Evolutionary conservation across 331 rosid genomes (phyloP), one percentile per base, ranked within the genome.

Genomic region (Quercus tomentella): DNA sequence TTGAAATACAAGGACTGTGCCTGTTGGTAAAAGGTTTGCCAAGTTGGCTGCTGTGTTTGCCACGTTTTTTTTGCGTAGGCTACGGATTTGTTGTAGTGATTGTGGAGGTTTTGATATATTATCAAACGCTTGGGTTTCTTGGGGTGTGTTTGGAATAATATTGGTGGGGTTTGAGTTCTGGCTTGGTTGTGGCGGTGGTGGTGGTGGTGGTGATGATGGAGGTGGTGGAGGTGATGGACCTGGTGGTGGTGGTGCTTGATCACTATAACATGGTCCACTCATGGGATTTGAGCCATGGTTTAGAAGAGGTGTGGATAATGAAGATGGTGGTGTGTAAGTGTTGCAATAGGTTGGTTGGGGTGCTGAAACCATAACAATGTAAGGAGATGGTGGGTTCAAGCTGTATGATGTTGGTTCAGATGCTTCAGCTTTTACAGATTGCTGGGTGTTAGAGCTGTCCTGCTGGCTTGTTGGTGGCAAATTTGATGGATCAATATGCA

Each of bases 21-120:
- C 79, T 4, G 79, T 75, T 5, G 79, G 79, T 23, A 75, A 43
- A 60, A 75, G 70, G 57, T 75, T 75, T 7, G 79, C 57, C 55
- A 75, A 69, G 52, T 60, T 75, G n/a, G 23, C 69, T 8, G 79
- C 79, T 20, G 0, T 60, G 35, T 14, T 60, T 10, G 79, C 57
- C 1, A 60, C 26, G 6, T 4, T 4, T 20, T 4, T 20, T 67
- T 67, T 67, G 21, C 3, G 14, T 6, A 0, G 10, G 72, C 17
- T 49, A 45, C 0, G 63, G 63, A 23, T 1, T 57, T 22, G 15
- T 57, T 3, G 28, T 21, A 28, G 67, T 23, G 7, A 2, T 10
- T 17, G 20, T 61, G 67, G 0, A 26, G 31, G 1, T 20, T 26
- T 49, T 14, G 54, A 0, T 45, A 12, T 45, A 12, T 45, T 45